Conservation (phyloP, 257 asterid species). For the Solanum acaule region DNA sequence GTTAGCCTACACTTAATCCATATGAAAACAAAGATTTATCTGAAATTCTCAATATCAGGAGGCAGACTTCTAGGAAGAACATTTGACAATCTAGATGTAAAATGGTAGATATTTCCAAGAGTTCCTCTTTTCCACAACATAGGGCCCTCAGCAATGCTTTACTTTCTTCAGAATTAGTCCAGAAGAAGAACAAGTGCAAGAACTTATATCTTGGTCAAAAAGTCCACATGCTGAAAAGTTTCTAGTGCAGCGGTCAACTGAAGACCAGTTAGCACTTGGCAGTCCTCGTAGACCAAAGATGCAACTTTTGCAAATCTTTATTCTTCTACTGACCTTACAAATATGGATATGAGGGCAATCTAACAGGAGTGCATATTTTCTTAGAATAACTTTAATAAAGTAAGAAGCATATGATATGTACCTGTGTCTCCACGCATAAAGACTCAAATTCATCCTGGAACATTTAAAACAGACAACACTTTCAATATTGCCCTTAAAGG, state of each 20-base stretch:
- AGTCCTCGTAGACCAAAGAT: background rate
- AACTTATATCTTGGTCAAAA: background rate
- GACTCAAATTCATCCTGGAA: constrained; percentile 61
- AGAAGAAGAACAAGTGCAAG: background rate
- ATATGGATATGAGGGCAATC: background rate
- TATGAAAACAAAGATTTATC: background rate
- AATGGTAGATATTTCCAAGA: background rate
- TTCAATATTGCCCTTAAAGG: background rate
- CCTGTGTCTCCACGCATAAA: constrained; percentile 48
- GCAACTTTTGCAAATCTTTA: background rate
- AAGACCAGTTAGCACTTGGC: background rate
- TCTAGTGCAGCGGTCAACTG: background rate
- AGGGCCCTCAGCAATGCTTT: background rate
- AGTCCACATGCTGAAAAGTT: background rate
- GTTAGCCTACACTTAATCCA: background rate
- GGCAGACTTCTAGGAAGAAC: background rate
- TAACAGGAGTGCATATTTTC: background rate
- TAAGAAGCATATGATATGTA: constrained; percentile 5
- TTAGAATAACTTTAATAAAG: background rate
- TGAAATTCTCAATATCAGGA: background rate
- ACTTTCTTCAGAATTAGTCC: background rate
- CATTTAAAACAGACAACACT: constrained; percentile 2
- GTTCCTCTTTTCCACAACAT: background rate
- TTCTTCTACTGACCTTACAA: background rate
- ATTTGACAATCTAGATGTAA: background rate